These are phyloP conservation scores for Gnomoniopsis sp. DNA, from an alignment of 2,329 filamentous ascomycete genomes.

Conservation along the genomic window DNA sequence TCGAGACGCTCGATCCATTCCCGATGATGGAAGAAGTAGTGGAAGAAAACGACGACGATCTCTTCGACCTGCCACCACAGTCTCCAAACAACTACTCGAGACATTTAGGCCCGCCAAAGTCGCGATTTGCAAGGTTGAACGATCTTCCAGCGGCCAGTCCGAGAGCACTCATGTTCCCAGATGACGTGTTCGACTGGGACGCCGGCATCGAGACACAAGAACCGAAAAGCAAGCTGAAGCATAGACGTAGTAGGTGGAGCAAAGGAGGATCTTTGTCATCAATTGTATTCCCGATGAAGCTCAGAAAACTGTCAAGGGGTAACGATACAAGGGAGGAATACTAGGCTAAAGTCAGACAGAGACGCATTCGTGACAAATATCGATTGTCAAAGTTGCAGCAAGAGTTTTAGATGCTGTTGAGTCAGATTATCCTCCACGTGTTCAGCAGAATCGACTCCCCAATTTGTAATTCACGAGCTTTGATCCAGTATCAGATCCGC, in stretches of 20 bases:
- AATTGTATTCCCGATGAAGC: not conserved
- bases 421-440: not conserved
- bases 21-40: not conserved
- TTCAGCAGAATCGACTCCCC: not conserved
- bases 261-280: not conserved
- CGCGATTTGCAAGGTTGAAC: conserved; percentile 12
- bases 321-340: not conserved
- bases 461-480: not conserved
- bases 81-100: not conserved
- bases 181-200: not conserved
- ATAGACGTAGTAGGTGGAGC: not conserved
- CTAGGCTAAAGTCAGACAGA: not conserved
- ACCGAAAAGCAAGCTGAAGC: not conserved
- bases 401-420: not conserved
- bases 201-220: not conserved
- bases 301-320: not conserved
- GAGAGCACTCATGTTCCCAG: not conserved
- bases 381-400: not conserved
- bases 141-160: conserved; percentile 9
- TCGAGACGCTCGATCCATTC: not conserved
- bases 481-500: conserved; percentile 25
- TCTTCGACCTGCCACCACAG: conserved; percentile 1
- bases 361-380: not conserved
- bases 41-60: not conserved
- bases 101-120: conserved; percentile 1